Base-by-base conservation (phyloP, 208 protist species). In the Leishmania arabica region DNA sequence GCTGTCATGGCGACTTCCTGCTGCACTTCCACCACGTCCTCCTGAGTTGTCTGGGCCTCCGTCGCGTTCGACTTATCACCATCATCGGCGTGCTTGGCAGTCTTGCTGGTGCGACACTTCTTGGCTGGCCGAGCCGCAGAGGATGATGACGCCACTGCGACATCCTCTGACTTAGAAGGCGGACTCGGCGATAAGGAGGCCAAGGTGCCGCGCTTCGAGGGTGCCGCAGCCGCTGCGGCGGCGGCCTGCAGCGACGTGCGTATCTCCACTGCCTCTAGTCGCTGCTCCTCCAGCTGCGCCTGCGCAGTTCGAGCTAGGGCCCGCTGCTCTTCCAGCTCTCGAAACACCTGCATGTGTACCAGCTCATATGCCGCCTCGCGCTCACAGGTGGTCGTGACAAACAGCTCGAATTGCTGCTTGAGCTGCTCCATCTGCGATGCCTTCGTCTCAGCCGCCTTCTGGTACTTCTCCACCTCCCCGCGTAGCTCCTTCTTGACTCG, bases 341-440 rank as follows among this genome's bases (percentile, higher is more conserved):
- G 86, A 65, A 85, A 81, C 2, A 90, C 54, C n/a, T 79, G 70
- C 27, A 71, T 51, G 82, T 93, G 91, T 8, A 95, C 89, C 49
- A 88, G 71, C 79, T 90, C 88, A 77, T 92, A 96, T 11, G 75
- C 90, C 49, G 87, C 90, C 82, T 96, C 91, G 13, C 93, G 88
- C 88, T 96, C 91, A 73, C 86, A 89, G 17, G 86, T 83, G 62
- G 86, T 83, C 27, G 82, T 88, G 34, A 94, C 90, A 78, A 96
- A 96, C 7, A 85, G 77, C 78, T 95, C 90, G 76, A 96, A 95
- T 58, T 90, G 82, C 21, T 84, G 74, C 62, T 86, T 93, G 19
- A 94, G 75, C 24, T 83, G 78, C 72, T 83, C 82, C 51, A 75
- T 71, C 56, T 79, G 64, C 7, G 73, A 60, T 37, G 77, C 64